Evolutionary conservation across 2,329 filamentous ascomycete species (phyloP).

Genomic region (Ophioceras dolichostomum): DNA sequence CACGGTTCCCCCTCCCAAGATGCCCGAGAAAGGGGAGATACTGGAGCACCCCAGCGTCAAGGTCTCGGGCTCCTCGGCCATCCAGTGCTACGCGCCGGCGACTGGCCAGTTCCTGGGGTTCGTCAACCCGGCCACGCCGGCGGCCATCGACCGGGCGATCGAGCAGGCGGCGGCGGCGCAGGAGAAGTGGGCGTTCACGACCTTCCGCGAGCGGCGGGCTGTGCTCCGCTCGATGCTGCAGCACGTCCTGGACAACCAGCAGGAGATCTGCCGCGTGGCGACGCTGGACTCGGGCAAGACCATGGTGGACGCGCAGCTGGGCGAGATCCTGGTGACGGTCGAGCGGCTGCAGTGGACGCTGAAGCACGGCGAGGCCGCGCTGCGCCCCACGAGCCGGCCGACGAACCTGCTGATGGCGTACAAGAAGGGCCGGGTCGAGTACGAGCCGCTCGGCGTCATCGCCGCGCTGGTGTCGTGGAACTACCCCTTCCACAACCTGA

Average conservation of each 20-base stretch:
- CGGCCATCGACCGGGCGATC: constrained; percentile 69
- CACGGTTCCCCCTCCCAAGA: constrained; percentile 47
- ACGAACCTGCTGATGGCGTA: constrained; percentile 93
- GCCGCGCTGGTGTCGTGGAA: constrained; percentile 95
- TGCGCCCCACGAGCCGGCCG: constrained; percentile 60
- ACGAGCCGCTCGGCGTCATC: constrained; percentile 88
- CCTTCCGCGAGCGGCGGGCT: constrained; percentile 62
- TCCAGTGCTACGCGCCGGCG: constrained; percentile 82
- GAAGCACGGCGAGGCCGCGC: constrained; percentile 71
- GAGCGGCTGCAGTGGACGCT: constrained; percentile 96
- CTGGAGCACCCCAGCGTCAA: constrained; percentile 51
- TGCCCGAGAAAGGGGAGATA: constrained; percentile 44
- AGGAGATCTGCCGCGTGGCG: constrained; percentile 71
- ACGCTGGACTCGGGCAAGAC: constrained; percentile 95
- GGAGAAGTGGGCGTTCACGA: constrained; percentile 62
- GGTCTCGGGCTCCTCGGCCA: constrained; percentile 49
- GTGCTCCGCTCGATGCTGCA: constrained; percentile 73
- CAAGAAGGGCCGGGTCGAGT: constrained; percentile 81
- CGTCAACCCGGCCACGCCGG: constrained; percentile 63
- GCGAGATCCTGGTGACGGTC: constrained; percentile 85
- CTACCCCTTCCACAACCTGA: constrained; percentile 90
- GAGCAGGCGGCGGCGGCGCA: constrained; percentile 65
- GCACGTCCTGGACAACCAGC: constrained; percentile 79
- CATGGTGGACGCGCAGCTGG: constrained; percentile 83
- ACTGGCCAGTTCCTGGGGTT: constrained; percentile 74